Evolutionary conservation across 2,329 filamentous ascomycete genomes (phyloP).

Genomic region (Phialophora expanda): DNA sequence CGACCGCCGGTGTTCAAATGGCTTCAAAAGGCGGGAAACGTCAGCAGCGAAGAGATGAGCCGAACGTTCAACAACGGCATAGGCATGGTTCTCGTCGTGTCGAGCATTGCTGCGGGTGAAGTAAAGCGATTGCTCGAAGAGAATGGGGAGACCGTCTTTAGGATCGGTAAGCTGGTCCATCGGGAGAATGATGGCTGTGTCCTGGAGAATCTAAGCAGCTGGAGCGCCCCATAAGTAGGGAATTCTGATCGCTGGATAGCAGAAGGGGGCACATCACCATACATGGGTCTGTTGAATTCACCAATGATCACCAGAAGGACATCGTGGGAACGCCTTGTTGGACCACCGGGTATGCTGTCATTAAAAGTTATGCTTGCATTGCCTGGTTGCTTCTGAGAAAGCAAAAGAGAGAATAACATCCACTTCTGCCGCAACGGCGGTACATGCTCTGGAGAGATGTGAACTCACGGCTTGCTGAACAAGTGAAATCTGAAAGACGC

Average conservation of each 20-base stretch:
- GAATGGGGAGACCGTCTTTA: constrained; percentile 76
- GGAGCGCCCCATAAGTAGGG: constrained; percentile 39
- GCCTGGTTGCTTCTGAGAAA: neutral
- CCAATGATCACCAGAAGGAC: too few relatives aligned
- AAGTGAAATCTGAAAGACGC: neutral
- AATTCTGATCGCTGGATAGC: neutral
- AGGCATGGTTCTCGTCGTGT: constrained; percentile 90
- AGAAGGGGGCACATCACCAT: too few relatives aligned
- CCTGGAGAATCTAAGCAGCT: constrained; percentile 63
- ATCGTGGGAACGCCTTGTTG: too few relatives aligned
- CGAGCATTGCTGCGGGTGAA: constrained; percentile 64
- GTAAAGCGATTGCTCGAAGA: constrained; percentile 66
- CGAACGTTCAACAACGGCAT: constrained; percentile 93
- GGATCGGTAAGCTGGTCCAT: constrained; percentile 71
- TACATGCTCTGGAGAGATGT: neutral
- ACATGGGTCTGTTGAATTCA: too few relatives aligned
- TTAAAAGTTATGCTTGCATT: neutral
- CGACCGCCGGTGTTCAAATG: constrained; percentile 82
- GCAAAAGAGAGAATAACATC: neutral
- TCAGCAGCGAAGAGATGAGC: constrained; percentile 79
- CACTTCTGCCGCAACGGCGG: neutral
- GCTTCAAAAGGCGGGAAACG: constrained; percentile 71
- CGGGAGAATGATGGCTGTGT: constrained; percentile 61
- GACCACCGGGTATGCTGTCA: too few relatives aligned
- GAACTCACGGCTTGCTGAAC: neutral